Evolutionary conservation across 441 rosid species (phyloP).

Genomic region (Pelargonium australe): DNA sequence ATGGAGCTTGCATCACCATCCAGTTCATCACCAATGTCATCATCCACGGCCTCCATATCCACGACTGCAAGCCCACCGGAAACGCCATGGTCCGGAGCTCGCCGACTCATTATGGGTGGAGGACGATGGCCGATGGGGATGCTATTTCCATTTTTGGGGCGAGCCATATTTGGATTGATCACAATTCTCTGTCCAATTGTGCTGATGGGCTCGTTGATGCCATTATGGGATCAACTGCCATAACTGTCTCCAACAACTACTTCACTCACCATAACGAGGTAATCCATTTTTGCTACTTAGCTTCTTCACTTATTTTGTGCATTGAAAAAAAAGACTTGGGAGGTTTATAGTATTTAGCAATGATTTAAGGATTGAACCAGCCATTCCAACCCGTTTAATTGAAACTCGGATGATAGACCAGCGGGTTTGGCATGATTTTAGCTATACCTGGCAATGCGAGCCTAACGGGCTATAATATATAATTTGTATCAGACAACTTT

Average conservation of each 20-base stretch:
- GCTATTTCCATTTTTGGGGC: constrained; percentile 82
- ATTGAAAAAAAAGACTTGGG: constrained; percentile 6
- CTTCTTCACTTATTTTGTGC: not conserved
- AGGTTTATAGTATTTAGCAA: not conserved
- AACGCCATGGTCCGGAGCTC: constrained; percentile 89
- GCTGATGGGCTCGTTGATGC: constrained; percentile 96
- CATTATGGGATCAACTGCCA: constrained; percentile 87
- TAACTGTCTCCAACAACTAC: constrained; percentile 81
- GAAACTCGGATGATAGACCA: no score
- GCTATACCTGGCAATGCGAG: no score
- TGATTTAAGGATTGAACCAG: no score
- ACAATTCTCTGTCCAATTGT: constrained; percentile 74
- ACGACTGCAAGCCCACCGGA: constrained; percentile 81
- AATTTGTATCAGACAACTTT: no score
- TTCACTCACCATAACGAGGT: constrained; percentile 93
- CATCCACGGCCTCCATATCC: constrained; percentile 77
- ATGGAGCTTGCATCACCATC: constrained; percentile 82
- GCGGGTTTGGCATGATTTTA: no score
- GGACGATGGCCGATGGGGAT: constrained; percentile 91
- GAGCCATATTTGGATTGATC: constrained; percentile 89
- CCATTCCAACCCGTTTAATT: no score
- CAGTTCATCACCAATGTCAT: constrained; percentile 79
- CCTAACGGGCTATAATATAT: no score
- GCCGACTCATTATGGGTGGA: constrained; percentile 68
- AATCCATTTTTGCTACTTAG: not conserved